phyloP scores from a whole-genome alignment of 1,284 basidiomycete genomes.

The Papiliotrema laurentii region DNA sequence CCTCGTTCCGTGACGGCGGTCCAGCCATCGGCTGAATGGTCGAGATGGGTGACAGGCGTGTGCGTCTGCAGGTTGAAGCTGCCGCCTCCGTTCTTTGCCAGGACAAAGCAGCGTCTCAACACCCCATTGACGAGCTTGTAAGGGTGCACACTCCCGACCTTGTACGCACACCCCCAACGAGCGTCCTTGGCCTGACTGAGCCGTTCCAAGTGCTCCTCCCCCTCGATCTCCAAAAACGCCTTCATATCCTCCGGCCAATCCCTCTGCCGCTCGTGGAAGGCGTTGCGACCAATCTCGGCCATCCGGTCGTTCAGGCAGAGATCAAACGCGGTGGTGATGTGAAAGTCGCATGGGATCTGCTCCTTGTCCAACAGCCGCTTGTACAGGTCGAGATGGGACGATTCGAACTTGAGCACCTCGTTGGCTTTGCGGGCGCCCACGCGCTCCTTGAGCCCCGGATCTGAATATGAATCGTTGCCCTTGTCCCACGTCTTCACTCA shows the following conservation, averaged over 20 bases:
- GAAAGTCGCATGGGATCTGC: slow-evolving; percentile 6
- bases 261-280: slow-evolving; percentile 3
- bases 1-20: slow-evolving; percentile 4
- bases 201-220: slow-evolving; percentile 8
- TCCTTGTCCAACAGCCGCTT: slow-evolving; percentile 1
- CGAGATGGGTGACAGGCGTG: slow-evolving; percentile 3
- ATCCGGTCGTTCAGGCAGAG: slow-evolving; percentile 5
- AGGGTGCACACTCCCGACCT: slow-evolving; percentile 11
- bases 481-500: background rate
- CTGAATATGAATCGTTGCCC: slow-evolving; percentile 5
- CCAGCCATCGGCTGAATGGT: background rate
- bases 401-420: slow-evolving; percentile 9
- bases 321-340: slow-evolving; percentile 14
- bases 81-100: slow-evolving; percentile 2
- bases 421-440: slow-evolving; percentile 9
- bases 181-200: slow-evolving; percentile 10
- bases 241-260: slow-evolving; percentile 13
- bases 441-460: background rate
- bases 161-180: slow-evolving; percentile 9
- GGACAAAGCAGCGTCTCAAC: slow-evolving; percentile 4
- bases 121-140: slow-evolving; percentile 13
- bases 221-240: slow-evolving; percentile 9
- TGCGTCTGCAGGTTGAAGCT: slow-evolving; percentile 10
- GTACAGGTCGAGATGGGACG: slow-evolving; percentile 5
- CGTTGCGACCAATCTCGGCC: background rate